Conservation (phyloP, 441 rosid species). For the Aquilaria agallochum region DNA sequence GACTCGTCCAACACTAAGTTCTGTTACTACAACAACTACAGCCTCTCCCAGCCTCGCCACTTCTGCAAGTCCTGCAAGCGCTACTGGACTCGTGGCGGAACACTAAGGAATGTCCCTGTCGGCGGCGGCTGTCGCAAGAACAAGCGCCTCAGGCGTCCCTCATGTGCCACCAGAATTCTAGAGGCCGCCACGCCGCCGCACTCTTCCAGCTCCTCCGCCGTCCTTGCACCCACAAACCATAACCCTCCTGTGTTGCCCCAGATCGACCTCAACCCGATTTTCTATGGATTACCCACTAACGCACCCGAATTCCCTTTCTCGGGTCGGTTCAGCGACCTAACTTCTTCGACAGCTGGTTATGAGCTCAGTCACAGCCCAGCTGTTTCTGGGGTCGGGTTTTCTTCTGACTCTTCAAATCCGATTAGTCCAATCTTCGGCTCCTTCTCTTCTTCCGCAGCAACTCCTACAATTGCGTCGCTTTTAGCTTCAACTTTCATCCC, state of each 20-base stretch:
- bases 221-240: slow-evolving; percentile 14
- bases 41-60: slow-evolving; percentile 68
- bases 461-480: slow-evolving; percentile 42
- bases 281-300: slow-evolving; percentile 37
- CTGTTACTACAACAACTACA: slow-evolving; percentile 77
- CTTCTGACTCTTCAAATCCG: slow-evolving; percentile 37
- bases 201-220: slow-evolving; percentile 21
- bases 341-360: slow-evolving; percentile 10
- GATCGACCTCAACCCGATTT: slow-evolving; percentile 38
- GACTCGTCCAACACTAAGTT: slow-evolving; percentile 73
- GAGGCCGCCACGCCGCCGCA: slow-evolving; percentile 9
- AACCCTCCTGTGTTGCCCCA: slow-evolving; percentile 26
- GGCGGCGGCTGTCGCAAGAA: slow-evolving; percentile 75
- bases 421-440: slow-evolving; percentile 35
- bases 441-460: slow-evolving; percentile 23
- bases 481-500: slow-evolving; percentile 46
- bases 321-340: slow-evolving; percentile 20
- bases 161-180: slow-evolving; percentile 15
- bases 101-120: slow-evolving; percentile 61
- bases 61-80: slow-evolving; percentile 74
- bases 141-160: slow-evolving; percentile 51
- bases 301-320: slow-evolving; percentile 42
- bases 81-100: slow-evolving; percentile 76
- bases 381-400: slow-evolving; percentile 46
- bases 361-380: slow-evolving; percentile 45